phyloP scores from a whole-genome alignment of 495 filamentous ascomycete species.

The Talaromyces stipitatus region DNA sequence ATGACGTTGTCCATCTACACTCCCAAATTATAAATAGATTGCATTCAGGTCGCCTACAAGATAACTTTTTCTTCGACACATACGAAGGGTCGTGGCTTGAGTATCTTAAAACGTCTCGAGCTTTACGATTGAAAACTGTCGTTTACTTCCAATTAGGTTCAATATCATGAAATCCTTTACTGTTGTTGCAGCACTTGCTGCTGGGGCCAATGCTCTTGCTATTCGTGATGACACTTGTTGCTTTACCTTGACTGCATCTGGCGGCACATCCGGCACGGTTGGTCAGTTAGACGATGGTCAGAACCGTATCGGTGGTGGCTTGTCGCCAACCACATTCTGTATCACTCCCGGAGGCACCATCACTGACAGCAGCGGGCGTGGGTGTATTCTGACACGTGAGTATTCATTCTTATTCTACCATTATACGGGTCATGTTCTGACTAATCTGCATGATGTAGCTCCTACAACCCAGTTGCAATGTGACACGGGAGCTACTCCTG shows the following conservation, averaged over 20 bases:
- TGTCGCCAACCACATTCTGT: slow-evolving; percentile 33
- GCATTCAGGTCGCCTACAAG: not conserved
- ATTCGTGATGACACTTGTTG: slow-evolving; percentile 35
- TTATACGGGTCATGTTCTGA: slow-evolving; percentile 14
- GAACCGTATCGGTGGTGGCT: slow-evolving; percentile 40
- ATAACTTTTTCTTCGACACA: not conserved
- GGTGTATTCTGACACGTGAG: slow-evolving; percentile 52
- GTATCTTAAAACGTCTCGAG: not conserved
- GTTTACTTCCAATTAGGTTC: not conserved
- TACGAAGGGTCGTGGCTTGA: not conserved
- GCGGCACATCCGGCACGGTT: slow-evolving; percentile 37
- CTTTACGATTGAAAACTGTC: not conserved
- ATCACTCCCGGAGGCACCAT: slow-evolving; percentile 41
- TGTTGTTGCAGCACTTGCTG: slow-evolving; percentile 18
- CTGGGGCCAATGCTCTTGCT: slow-evolving; percentile 33
- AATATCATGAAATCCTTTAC: not conserved
- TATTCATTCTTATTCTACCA: slow-evolving; percentile 2
- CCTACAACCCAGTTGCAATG: slow-evolving; percentile 59
- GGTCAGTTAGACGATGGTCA: slow-evolving; percentile 51
- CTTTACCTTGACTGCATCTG: slow-evolving; percentile 42
- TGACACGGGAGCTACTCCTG: slow-evolving; percentile 41
- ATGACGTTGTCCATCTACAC: not conserved
- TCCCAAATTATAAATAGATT: not conserved
- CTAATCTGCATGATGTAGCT: slow-evolving; percentile 21
- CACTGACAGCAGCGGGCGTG: slow-evolving; percentile 43